Base-by-base conservation (phyloP, 345 rosid species). In the Acer campestre region DNA sequence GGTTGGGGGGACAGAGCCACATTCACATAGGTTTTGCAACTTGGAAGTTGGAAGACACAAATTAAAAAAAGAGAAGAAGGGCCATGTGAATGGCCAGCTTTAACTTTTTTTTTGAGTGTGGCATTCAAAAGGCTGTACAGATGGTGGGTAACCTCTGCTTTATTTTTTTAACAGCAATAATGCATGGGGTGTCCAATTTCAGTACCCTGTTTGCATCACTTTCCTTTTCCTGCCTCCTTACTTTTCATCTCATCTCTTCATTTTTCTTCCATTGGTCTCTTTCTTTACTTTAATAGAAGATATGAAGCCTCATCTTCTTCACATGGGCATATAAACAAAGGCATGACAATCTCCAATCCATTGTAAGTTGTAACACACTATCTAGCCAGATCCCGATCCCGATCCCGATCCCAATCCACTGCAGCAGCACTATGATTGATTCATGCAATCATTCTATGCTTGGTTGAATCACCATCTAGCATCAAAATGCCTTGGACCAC, bases 31-130 rank as follows among this genome's bases (percentile, higher is more conserved):
- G 38, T 42, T 72, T 69, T 22, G 56, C 25, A 0, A 46, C 68
- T 16, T 62, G 42, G 78, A 61, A 23, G 70, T 70, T 55, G 62
- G 77, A 77, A 76, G 72, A 74, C 66, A 56, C 31, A 80, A 65
- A 40, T 73, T 70, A 23, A 80, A 80, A 83, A 83, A 46, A 46
- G 49, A 46, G 84, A 79, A 49, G 71, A 55, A 17, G 6, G 73
- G 80, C 85, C 90, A 85, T 84, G 90, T 86, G 92, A 81, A 44
- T 61, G 22, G 79, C 82, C 83, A 82, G 84, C 87, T 89, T 82
- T 85, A 71, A 42, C 84, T 74, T 79, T 74, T 74, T 74, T 79
- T 83, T 69, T 51, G 75, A 55, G 74, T 71, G 72, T 62, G 62
- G 73, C 66, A 59, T 75, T 80, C 68, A 68, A 76, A 76, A 83